A percentile compares a stretch with the other conserved stretches of the same genome.
These are phyloP conservation scores for Cryptosporidium ryanae DNA, from an alignment of 169 alveolate genomes.

Conservation along the genomic window DNA sequence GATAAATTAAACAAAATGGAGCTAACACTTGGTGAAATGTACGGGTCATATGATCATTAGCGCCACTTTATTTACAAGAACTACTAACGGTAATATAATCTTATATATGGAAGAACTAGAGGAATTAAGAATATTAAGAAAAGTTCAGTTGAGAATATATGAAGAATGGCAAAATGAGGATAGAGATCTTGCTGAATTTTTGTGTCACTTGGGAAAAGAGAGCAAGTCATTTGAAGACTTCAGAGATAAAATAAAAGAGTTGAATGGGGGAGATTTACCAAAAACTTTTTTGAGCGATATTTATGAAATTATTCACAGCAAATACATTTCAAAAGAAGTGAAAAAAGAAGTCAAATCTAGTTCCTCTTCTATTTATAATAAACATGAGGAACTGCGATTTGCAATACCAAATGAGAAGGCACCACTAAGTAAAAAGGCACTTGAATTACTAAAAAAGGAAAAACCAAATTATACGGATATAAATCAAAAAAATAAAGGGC, in stretches of 20 bases:
- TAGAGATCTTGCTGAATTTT: conserved; percentile 52
- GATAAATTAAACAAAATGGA: conserved; percentile 39
- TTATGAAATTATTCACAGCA: conserved; percentile 8
- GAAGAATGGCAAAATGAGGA: conserved; percentile 60
- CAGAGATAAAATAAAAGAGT: not conserved
- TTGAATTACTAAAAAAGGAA: conserved; percentile 45
- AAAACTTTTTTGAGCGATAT: not conserved
- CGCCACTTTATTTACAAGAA: not conserved
- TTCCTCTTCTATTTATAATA: not conserved
- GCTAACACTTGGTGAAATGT: conserved; percentile 33
- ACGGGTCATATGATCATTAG: conserved; percentile 12
- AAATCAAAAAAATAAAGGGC: conserved; percentile 15
- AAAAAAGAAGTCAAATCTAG: not conserved
- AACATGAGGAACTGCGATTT: conserved; percentile 8
- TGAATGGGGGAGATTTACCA: conserved; percentile 3
- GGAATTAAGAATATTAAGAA: conserved; percentile 14
- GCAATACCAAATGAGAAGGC: conserved; percentile 66
- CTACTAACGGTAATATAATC: not conserved
- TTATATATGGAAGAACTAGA: conserved; percentile 52
- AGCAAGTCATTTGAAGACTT: conserved; percentile 35
- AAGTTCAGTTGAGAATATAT: conserved; percentile 15
- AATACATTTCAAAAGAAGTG: not conserved
- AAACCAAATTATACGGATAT: conserved; percentile 20
- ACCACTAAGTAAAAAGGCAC: conserved; percentile 34
- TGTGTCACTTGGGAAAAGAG: not conserved